Percentiles rank a stretch among this genome's conserved stretches.
phyloP scores from a whole-genome alignment of 106 monocot genomes.

The Dendrobium officinale region DNA sequence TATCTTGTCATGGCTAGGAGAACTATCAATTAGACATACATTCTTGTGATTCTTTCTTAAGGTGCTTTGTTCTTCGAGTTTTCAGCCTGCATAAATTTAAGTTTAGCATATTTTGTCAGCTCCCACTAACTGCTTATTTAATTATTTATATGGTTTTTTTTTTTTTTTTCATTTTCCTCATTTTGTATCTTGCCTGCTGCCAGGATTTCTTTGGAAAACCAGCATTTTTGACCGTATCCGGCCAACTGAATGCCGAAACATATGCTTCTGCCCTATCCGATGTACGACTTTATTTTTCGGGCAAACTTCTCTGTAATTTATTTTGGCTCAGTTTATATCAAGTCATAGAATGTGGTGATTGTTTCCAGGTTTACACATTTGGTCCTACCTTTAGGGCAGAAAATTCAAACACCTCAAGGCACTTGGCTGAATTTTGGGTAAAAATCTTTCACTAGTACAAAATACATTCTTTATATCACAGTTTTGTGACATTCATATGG shows the following conservation, averaged over 20 bases:
- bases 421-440: slow-evolving; percentile 99
- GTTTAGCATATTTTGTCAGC: not conserved
- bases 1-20: not conserved
- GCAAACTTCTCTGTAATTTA: not conserved
- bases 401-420: slow-evolving; percentile 94
- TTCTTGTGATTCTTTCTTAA: not conserved
- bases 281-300: slow-evolving; percentile 39
- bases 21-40: too few relatives aligned
- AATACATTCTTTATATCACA: not conserved
- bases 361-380: slow-evolving; percentile 85
- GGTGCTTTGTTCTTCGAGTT: not conserved
- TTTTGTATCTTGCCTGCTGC: slow-evolving; percentile 10
- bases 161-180: not conserved
- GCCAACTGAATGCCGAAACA: slow-evolving; percentile 96
- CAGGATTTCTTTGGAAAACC: slow-evolving; percentile 99
- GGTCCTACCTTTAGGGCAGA: slow-evolving; percentile 98
- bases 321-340: slow-evolving; percentile 1
- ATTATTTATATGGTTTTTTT: not conserved
- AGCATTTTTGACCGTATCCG: slow-evolving; percentile 95
- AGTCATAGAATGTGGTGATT: not conserved
- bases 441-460: slow-evolving; percentile 6
- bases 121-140: not conserved
- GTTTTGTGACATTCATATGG: not conserved
- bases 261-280: slow-evolving; percentile 92
- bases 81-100: not conserved